Percentiles rank a stretch among this genome's conserved stretches.
These are phyloP conservation scores for Viola pubescens DNA, from an alignment of 441 rosid species.

Conservation along the genomic window DNA sequence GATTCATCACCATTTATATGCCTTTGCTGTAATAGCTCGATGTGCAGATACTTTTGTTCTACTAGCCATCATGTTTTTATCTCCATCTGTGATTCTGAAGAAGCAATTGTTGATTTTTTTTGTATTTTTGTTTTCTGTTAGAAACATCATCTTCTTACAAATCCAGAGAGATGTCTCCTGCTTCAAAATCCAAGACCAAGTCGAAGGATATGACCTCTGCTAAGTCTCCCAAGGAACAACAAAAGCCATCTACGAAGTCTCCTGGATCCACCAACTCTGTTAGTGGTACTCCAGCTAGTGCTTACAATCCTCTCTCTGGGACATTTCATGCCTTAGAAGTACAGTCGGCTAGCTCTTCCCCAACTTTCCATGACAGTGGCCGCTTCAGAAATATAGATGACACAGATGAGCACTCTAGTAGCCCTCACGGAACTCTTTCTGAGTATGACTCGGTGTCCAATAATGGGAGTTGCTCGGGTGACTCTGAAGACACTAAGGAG, in stretches of 20 bases:
- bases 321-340: conserved; percentile 45
- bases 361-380: conserved; percentile 32
- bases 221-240: conserved; percentile 43
- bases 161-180: conserved; percentile 36
- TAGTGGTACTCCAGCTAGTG: conserved; percentile 39
- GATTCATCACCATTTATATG: no score
- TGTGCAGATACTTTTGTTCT: no score
- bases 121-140: no score
- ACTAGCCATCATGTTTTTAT: no score
- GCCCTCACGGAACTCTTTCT: conserved; percentile 30
- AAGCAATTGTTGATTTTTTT: no score
- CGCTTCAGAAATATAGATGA: conserved; percentile 48
- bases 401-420: conserved; percentile 32
- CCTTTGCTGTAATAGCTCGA: no score
- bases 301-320: conserved; percentile 45
- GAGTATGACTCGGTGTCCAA: conserved; percentile 56
- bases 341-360: conserved; percentile 24
- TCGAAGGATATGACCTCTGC: conserved; percentile 12
- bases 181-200: conserved; percentile 44
- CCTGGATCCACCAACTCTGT: conserved; percentile 28
- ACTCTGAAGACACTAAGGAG: conserved; percentile 55
- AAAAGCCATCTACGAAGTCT: conserved; percentile 35
- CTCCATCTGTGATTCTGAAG: no score
- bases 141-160: no score
- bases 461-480: conserved; percentile 61